phyloP scores from a whole-genome alignment of 192 early-diverging fungal species.

The Backusella parvicylindrica region DNA sequence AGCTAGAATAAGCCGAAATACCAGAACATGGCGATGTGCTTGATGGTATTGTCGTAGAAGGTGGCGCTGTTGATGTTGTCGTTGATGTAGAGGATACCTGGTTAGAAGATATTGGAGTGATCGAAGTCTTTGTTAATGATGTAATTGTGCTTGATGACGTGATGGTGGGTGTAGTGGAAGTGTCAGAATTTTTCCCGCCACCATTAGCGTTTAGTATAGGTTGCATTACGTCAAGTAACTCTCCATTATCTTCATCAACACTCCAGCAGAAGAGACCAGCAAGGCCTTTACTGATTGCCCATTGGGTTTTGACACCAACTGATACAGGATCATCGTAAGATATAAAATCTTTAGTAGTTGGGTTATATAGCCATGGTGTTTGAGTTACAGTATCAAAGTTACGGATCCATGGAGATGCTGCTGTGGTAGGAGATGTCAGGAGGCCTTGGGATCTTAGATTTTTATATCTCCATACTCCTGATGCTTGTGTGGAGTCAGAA shows the following conservation, averaged over 20 bases:
- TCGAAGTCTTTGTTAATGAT: background rate
- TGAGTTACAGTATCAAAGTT: conserved; percentile 57
- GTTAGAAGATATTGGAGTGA: background rate
- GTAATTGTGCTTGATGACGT: background rate
- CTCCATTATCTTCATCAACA: conserved; percentile 64
- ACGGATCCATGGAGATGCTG: conserved; percentile 58
- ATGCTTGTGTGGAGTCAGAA: conserved; percentile 39
- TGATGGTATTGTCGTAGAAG: background rate
- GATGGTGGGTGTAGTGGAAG: conserved; percentile 24
- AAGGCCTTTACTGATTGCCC: conserved; percentile 51
- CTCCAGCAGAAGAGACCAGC: conserved; percentile 66
- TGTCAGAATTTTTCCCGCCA: background rate
- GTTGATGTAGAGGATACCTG: background rate
- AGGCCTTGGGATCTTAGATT: conserved; percentile 57
- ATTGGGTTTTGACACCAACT: conserved; percentile 53
- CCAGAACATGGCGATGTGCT: conserved; percentile 20
- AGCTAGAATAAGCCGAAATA: conserved; percentile 15
- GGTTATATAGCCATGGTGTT: conserved; percentile 75
- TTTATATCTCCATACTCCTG: conserved; percentile 63
- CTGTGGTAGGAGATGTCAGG: conserved; percentile 41
- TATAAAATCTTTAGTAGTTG: conserved; percentile 51
- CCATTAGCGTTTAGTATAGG: background rate
- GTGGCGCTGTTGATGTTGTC: background rate
- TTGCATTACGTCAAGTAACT: conserved; percentile 42
- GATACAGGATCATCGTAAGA: conserved; percentile 68